Evolutionary conservation across 1,284 basidiomycete genomes (phyloP).

Genomic region (Ceratobasidium sp.): DNA sequence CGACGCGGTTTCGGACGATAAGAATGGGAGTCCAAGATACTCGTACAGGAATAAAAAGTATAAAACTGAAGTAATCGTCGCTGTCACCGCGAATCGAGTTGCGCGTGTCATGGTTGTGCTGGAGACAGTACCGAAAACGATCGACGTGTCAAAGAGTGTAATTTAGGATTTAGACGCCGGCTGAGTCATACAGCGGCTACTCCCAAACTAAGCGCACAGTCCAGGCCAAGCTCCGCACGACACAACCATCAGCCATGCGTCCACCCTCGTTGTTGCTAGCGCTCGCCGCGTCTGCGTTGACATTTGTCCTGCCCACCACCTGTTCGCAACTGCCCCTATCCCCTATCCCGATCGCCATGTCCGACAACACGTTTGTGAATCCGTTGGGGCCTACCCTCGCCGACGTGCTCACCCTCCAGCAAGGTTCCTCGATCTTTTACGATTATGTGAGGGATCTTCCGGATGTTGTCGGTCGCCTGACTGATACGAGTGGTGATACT

Average conservation of each 20-base stretch:
- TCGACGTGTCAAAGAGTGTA: neutral
- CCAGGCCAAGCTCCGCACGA: too few species aligned
- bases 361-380: slow-evolving; percentile 21
- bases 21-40: slow-evolving; percentile 69
- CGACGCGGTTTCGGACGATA: slow-evolving; percentile 63
- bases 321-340: slow-evolving; percentile 33
- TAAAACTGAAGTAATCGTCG: slow-evolving; percentile 62
- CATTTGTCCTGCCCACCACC: neutral
- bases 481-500: slow-evolving; percentile 27
- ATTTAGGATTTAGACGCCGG: neutral
- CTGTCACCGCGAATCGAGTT: slow-evolving; percentile 66
- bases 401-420: slow-evolving; percentile 47
- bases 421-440: slow-evolving; percentile 50
- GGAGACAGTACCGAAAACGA: neutral
- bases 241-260: neutral
- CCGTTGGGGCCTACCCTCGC: slow-evolving; percentile 44
- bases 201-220: too few species aligned
- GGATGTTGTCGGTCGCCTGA: slow-evolving; percentile 40
- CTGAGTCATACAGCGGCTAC: too few species aligned
- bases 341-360: slow-evolving; percentile 19
- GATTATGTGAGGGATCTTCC: slow-evolving; percentile 49
- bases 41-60: slow-evolving; percentile 72
- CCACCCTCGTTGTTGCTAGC: neutral
- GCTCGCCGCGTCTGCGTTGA: slow-evolving; percentile 6
- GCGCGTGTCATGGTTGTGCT: slow-evolving; percentile 68